Evolutionary conservation across 2,329 filamentous ascomycete genomes (phyloP).

Genomic region (Simplicillium sp.): DNA sequence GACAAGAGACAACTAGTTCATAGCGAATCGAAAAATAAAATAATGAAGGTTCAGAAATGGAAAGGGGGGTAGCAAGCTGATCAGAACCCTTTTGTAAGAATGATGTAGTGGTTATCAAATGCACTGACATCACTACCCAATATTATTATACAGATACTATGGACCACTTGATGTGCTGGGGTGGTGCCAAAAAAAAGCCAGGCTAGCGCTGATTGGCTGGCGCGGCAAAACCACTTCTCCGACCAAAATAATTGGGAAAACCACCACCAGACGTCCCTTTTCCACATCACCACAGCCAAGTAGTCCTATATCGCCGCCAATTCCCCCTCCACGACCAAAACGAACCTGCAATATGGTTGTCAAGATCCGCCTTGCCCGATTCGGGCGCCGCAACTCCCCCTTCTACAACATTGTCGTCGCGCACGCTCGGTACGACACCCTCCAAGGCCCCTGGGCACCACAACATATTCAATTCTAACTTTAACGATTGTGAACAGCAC

Average conservation of each 20-base stretch:
- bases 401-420: slow-evolving; percentile 97
- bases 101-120: neutral
- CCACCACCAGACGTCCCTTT: slow-evolving; percentile 5
- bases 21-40: no score
- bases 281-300: neutral
- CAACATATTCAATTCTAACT: neutral
- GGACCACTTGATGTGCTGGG: no score
- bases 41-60: no score
- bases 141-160: neutral
- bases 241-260: slow-evolving; percentile 16
- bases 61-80: no score
- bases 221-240: slow-evolving; percentile 27
- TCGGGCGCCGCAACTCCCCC: slow-evolving; percentile 78
- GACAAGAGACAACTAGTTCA: no score
- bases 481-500: slow-evolving; percentile 43
- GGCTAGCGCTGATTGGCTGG: slow-evolving; percentile 13
- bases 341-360: slow-evolving; percentile 62
- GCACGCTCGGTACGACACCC: slow-evolving; percentile 66
- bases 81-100: no score
- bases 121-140: slow-evolving; percentile 6
- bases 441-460: slow-evolving; percentile 2
- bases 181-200: no score
- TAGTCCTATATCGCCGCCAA: slow-evolving; percentile 1
- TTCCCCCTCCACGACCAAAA: slow-evolving; percentile 6
- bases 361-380: slow-evolving; percentile 86